phyloP scores from a whole-genome alignment of 208 protist species.

The Blechomonas ayalai region DNA sequence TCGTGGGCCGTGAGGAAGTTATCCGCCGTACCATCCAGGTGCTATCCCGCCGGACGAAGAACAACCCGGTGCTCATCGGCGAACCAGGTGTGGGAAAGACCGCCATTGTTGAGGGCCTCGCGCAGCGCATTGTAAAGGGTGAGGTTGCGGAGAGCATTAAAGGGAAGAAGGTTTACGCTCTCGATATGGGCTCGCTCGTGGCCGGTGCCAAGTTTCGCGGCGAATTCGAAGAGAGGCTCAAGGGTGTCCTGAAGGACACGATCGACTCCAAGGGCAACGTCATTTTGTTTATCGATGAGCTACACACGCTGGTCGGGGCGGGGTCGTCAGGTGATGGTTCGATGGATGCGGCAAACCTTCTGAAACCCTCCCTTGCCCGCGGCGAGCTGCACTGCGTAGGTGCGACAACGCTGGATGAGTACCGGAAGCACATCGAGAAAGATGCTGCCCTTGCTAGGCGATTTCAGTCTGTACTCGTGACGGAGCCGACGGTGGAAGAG shows the following conservation, averaged over 20 bases:
- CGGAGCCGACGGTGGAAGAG: constrained; percentile 95
- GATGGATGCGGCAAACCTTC: constrained; percentile 98
- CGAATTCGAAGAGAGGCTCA: constrained; percentile 99
- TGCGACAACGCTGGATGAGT: constrained; percentile 97
- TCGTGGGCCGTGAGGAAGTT: constrained; percentile 99
- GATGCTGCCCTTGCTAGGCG: constrained; percentile 97
- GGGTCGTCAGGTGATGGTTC: constrained; percentile 88
- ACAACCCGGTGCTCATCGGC: constrained; percentile 99
- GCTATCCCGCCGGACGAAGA: constrained; percentile 97
- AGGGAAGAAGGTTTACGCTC: constrained; percentile 75
- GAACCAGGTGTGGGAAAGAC: constrained; percentile 94
- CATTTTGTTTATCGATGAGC: constrained; percentile 99
- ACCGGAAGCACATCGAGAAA: constrained; percentile 97
- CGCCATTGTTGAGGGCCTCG: constrained; percentile 91
- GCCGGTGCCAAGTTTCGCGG: constrained; percentile 99
- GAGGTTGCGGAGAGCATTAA: constrained; percentile 90
- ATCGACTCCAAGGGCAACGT: constrained; percentile 92
- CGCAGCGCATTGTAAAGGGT: constrained; percentile 89
- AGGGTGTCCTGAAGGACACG: constrained; percentile 98
- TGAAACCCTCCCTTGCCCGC: constrained; percentile 97
- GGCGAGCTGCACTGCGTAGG: constrained; percentile 96
- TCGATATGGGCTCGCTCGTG: constrained; percentile 98
- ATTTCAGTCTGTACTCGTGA: constrained; percentile 97
- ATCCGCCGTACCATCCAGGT: constrained; percentile 97
- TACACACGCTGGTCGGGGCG: constrained; percentile 98